Conservation (phyloP, 257 asterid genomes). For the Coffea canephora region DNA sequence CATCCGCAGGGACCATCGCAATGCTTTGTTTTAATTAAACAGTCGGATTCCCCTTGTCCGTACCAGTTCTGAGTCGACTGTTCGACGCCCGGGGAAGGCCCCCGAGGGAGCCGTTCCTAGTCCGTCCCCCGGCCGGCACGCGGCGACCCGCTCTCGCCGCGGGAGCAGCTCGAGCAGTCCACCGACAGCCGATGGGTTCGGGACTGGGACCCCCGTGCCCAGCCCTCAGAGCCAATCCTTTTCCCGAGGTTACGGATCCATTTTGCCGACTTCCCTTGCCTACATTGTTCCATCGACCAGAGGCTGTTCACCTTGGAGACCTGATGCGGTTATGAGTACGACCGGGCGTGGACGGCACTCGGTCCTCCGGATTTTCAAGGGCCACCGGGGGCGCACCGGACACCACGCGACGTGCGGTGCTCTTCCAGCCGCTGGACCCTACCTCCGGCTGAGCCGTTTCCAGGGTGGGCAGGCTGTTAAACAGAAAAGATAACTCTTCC, state of each 20-base stretch:
- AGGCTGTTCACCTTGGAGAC: constrained; percentile 29
- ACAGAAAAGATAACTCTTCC: constrained; percentile 57
- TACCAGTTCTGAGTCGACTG: no score
- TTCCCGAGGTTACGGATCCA: constrained; percentile 28
- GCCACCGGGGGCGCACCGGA: constrained; percentile 72
- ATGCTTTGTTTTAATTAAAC: no score
- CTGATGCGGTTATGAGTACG: constrained; percentile 26
- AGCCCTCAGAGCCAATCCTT: constrained; percentile 24
- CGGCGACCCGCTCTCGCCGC: no score
- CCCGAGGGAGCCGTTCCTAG: no score
- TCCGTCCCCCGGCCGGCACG: no score
- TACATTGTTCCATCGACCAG: constrained; percentile 29
- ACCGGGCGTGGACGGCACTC: constrained; percentile 23
- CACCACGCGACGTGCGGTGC: constrained; percentile 76
- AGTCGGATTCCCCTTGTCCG: no score
- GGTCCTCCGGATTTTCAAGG: constrained; percentile 73
- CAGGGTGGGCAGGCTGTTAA: constrained; percentile 61
- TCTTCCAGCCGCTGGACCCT: constrained; percentile 65
- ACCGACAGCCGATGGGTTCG: constrained; percentile 11
- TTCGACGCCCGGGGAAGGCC: no score
- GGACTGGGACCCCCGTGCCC: constrained; percentile 15
- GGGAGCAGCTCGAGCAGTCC: constrained; percentile 17
- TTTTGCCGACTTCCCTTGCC: constrained; percentile 29
- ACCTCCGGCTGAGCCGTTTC: constrained; percentile 54
- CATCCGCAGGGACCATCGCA: no score